Evolutionary conservation across 306 rosid species (phyloP), one percentile per base, ranked within the genome.

Genomic region (Cotoneaster glaucophyllus): DNA sequence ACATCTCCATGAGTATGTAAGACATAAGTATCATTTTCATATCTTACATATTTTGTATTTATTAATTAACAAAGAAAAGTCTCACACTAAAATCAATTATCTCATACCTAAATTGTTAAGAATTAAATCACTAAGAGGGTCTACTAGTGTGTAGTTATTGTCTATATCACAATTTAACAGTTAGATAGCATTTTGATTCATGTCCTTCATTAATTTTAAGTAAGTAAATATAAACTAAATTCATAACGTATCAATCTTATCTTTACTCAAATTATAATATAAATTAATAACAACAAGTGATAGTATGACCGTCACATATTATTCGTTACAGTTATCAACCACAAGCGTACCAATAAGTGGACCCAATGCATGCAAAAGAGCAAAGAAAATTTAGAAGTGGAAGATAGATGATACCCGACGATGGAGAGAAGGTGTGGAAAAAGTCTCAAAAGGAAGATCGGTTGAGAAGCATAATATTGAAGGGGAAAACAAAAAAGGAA

Each of bases 261-360:
- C 8, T 50, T 19, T 50, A 50, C 54, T 18, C 18, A 17, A 15
- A 50, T 50, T 50, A 50, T 50, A 50, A 50, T 50, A 50, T 50
- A 41, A 41, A 41, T 50, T 50, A 6, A 50, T 50, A 50, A 50
- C 21, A 50, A 50, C 8, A 41, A 8, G 8, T 5, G 18, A 50
- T 17, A 50, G 21, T 17, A 15, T 5, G 53, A 5, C 8, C 0
- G 53, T 12, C 25, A 9, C 11, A 56, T 56, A 57, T 8, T 12
- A 57, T 57, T 57, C n/a, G 0, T 43, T 34, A 6, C 26, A 22
- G 11, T 24, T 64, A 52, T 3, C 58, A 45, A 50, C 74, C 78
- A 73, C 74, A 28, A 45, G 95, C 89, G 85, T 84, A 92, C 89
- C 74, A 62, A 70, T 57, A 66, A 39, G 77, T 84, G 89, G 95